These are phyloP conservation scores for Cladosporium sp. DNA, from an alignment of 2,329 filamentous ascomycete species.

Conservation along the genomic window DNA sequence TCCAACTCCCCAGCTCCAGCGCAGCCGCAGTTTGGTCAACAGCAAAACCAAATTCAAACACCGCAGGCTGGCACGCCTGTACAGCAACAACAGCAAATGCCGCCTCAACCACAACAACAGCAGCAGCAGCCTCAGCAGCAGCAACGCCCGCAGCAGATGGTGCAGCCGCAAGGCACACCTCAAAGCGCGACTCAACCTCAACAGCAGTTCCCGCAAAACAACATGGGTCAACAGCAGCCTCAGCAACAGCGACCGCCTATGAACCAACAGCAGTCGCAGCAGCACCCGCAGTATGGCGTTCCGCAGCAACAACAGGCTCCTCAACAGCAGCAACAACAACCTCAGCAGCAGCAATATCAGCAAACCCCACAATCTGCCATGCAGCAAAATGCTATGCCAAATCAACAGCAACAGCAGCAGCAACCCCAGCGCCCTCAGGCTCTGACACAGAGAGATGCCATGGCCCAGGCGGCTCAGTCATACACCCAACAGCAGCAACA, in stretches of 20 bases:
- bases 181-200: slow-evolving; percentile 7
- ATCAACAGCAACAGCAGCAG: slow-evolving; percentile 17
- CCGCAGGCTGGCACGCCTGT: slow-evolving; percentile 7
- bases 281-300: slow-evolving; percentile 15
- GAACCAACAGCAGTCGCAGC: slow-evolving; percentile 15
- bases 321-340: slow-evolving; percentile 29
- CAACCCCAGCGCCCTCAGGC: slow-evolving; percentile 25
- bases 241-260: slow-evolving; percentile 17
- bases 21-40: slow-evolving; percentile 7
- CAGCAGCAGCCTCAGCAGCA: slow-evolving; percentile 10
- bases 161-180: slow-evolving; percentile 12
- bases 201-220: slow-evolving; percentile 11
- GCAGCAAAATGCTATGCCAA: slow-evolving; percentile 12
- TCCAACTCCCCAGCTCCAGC: slow-evolving; percentile 11
- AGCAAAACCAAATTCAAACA: neutral
- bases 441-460: slow-evolving; percentile 42
- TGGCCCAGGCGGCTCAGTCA: slow-evolving; percentile 33
- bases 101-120: neutral
- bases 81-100: slow-evolving; percentile 10
- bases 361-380: slow-evolving; percentile 18
- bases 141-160: slow-evolving; percentile 16
- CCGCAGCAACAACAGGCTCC: slow-evolving; percentile 14
- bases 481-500: slow-evolving; percentile 18
- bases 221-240: slow-evolving; percentile 9
- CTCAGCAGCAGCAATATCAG: slow-evolving; percentile 17